phyloP scores from a whole-genome alignment of 139 green algal species.

The Nannochloris sp. region DNA sequence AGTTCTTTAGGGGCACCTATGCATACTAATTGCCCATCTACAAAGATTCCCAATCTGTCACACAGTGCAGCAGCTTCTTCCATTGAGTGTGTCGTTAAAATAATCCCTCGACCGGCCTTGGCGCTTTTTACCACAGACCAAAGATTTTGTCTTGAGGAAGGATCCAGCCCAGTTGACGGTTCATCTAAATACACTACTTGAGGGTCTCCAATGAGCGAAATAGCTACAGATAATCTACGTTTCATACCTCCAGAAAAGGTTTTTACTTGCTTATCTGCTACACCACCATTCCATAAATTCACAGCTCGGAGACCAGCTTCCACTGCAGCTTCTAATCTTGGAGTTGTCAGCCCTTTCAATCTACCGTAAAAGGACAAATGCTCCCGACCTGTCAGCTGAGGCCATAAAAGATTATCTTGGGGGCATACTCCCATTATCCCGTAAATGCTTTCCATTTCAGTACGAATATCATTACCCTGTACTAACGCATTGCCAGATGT shows the following conservation, averaged over 20 bases:
- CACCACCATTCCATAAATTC: constrained; percentile 24
- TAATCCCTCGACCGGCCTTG: constrained; percentile 61
- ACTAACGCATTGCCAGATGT: constrained; percentile 52
- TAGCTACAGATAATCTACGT: constrained; percentile 73
- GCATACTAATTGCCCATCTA: constrained; percentile 76
- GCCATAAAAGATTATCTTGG: constrained; percentile 90
- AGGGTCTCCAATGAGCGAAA: constrained; percentile 71
- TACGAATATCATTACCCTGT: constrained; percentile 57
- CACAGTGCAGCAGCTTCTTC: constrained; percentile 92
- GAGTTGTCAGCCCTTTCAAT: constrained; percentile 54
- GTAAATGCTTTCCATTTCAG: constrained; percentile 61
- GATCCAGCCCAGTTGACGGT: constrained; percentile 83
- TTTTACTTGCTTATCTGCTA: constrained; percentile 35
- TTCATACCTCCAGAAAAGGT: constrained; percentile 82
- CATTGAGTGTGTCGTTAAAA: constrained; percentile 96
- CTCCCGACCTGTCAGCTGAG: constrained; percentile 74
- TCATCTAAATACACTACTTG: constrained; percentile 84
- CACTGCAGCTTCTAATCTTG: constrained; percentile 11
- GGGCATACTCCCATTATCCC: constrained; percentile 83
- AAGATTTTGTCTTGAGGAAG: constrained; percentile 76
- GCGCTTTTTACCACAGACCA: constrained; percentile 82
- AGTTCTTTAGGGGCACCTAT: constrained; percentile 85
- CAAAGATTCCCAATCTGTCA: constrained; percentile 90
- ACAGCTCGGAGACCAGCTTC: constrained; percentile 29
- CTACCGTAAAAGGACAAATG: constrained; percentile 84